Percentiles rank a stretch among this genome's conserved stretches.
These are phyloP conservation scores for Durio zibethinus DNA, from an alignment of 345 rosid genomes.

Conservation along the genomic window DNA sequence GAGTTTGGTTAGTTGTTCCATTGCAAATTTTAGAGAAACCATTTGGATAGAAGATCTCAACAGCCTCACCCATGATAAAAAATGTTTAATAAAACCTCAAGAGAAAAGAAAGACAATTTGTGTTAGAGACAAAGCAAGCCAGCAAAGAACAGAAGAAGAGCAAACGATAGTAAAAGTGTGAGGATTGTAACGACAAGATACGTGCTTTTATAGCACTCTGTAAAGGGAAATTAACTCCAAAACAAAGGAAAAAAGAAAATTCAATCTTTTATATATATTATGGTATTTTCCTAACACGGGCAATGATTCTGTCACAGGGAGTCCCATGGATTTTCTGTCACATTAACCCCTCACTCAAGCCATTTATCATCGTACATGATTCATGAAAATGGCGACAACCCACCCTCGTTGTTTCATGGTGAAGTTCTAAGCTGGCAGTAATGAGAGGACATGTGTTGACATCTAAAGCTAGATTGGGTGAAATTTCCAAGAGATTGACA, in stretches of 20 bases:
- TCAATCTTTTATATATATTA: not conserved
- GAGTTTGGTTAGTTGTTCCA: conserved; percentile 20
- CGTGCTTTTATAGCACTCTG: not conserved
- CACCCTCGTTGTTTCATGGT: not conserved
- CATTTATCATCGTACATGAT: not conserved
- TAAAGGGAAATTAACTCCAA: not conserved
- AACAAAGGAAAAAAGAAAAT: not conserved
- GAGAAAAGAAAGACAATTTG: not conserved
- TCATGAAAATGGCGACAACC: conserved; percentile 5
- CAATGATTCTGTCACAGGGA: conserved; percentile 22
- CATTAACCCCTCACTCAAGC: not conserved
- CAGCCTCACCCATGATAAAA: conserved; percentile 66
- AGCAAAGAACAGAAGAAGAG: not conserved
- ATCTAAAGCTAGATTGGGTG: conserved; percentile 9
- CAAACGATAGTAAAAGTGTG: not conserved
- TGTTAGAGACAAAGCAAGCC: not conserved
- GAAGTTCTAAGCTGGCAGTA: conserved; percentile 1
- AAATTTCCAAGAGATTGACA: conserved; percentile 19
- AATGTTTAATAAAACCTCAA: not conserved
- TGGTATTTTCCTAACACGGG: conserved; percentile 3
- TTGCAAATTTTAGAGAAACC: conserved; percentile 47
- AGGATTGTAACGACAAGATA: not conserved
- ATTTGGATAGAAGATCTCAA: conserved; percentile 48
- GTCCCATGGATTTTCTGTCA: conserved; percentile 17
- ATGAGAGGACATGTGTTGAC: conserved; percentile 11